phyloP scores from a whole-genome alignment of 73 alveolate species.

The Paramecium sexaurelia region DNA sequence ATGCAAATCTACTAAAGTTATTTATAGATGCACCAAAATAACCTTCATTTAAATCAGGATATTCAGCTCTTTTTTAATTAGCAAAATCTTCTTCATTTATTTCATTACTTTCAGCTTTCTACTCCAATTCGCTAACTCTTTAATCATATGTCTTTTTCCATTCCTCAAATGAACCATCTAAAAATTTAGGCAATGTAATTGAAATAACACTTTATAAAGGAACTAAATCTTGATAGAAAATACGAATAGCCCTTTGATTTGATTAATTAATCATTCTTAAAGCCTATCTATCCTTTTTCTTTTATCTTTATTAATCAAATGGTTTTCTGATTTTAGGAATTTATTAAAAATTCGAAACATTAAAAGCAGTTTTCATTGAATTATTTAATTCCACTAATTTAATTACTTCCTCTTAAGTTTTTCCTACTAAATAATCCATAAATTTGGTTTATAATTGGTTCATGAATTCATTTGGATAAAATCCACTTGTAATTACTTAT shows the following conservation, averaged over 20 bases:
- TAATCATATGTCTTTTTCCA: slow-evolving; percentile 55
- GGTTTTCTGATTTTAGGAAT: slow-evolving; percentile 28
- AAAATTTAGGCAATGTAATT: slow-evolving; percentile 20
- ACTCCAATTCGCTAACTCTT: slow-evolving; percentile 45
- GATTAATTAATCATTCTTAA: slow-evolving; percentile 55
- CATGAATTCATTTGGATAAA: slow-evolving; percentile 75
- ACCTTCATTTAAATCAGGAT: slow-evolving; percentile 62
- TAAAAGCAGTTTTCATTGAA: slow-evolving; percentile 10
- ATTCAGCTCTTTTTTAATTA: slow-evolving; percentile 23
- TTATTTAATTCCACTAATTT: slow-evolving; percentile 49
- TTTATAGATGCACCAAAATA: slow-evolving; percentile 56
- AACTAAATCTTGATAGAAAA: slow-evolving; percentile 7
- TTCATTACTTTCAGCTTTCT: slow-evolving; percentile 52
- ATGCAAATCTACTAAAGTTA: slow-evolving; percentile 63
- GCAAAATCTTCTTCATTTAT: slow-evolving; percentile 57
- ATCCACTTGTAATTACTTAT: slow-evolving; percentile 68
- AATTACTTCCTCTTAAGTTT: slow-evolving; percentile 70
- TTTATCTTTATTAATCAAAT: slow-evolving; percentile 3
- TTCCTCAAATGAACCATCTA: slow-evolving; percentile 63
- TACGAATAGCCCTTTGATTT: slow-evolving; percentile 39
- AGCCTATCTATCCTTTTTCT: slow-evolving; percentile 52
- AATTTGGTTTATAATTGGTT: slow-evolving; percentile 76
- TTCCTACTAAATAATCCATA: slow-evolving; percentile 78
- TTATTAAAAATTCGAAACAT: neutral
- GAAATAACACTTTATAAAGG: neutral